Conservation (phyloP, 768 basidiomycete genomes). For the Leccinum incarnatum region DNA sequence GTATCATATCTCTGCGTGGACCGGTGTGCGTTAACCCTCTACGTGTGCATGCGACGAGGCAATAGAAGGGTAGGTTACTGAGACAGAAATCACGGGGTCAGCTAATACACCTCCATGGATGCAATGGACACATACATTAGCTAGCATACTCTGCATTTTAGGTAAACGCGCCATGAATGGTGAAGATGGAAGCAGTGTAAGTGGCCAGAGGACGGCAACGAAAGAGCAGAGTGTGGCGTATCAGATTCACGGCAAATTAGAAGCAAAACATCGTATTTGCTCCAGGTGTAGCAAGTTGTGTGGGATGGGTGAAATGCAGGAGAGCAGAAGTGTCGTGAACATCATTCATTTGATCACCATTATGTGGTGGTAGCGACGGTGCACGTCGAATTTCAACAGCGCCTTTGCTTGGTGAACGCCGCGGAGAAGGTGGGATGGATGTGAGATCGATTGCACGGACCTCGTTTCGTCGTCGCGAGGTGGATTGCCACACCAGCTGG, state of each 20-base stretch:
- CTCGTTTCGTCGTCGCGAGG: too few relatives aligned
- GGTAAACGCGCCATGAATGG: constrained; percentile 27
- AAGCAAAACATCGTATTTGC: constrained; percentile 18
- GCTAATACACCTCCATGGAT: not conserved
- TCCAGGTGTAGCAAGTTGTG: constrained; percentile 5
- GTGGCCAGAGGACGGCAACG: constrained; percentile 34
- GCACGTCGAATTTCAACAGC: constrained; percentile 26
- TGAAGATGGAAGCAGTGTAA: constrained; percentile 53
- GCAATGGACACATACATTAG: constrained; percentile 17
- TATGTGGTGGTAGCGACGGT: constrained; percentile 20
- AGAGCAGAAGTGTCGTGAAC: constrained; percentile 11
- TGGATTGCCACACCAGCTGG: too few relatives aligned
- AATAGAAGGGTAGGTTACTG: not conserved
- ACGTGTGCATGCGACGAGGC: not conserved
- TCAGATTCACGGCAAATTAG: constrained; percentile 21
- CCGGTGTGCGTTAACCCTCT: constrained; percentile 4
- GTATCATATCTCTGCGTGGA: not conserved
- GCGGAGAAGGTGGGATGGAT: constrained; percentile 25
- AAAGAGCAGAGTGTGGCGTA: not conserved
- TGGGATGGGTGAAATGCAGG: constrained; percentile 23
- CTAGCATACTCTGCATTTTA: constrained; percentile 11
- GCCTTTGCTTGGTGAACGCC: constrained; percentile 22
- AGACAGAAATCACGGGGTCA: not conserved
- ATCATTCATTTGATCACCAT: constrained; percentile 27
- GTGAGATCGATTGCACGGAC: constrained; percentile 22